Percentiles rank a stretch among this genome's conserved stretches.
Evolutionary conservation across 169 alveolate species (phyloP).

Genomic region (Cyclospora cayetanensis): DNA sequence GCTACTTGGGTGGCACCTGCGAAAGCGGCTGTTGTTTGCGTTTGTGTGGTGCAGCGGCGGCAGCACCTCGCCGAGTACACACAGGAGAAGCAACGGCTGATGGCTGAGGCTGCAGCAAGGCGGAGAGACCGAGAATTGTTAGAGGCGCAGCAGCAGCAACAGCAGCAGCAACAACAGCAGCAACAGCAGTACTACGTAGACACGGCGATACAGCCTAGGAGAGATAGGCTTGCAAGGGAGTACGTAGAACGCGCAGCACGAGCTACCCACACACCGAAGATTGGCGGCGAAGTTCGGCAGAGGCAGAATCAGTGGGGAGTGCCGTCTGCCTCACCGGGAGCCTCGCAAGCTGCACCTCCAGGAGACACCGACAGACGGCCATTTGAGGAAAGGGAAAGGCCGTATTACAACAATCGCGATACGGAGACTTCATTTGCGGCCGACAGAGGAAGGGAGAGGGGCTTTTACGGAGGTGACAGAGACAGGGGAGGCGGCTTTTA

Average conservation of each 20-base stretch:
- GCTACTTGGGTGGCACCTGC: neutral
- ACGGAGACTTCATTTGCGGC: too few relatives aligned
- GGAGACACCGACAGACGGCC: too few relatives aligned
- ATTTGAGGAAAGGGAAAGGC: too few relatives aligned
- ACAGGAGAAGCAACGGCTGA: conserved; percentile 46
- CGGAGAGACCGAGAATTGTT: neutral
- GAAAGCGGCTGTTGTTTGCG: neutral
- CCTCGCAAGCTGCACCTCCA: neutral
- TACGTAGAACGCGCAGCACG: conserved; percentile 35
- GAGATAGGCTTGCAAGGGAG: conserved; percentile 16
- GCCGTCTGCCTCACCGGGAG: neutral
- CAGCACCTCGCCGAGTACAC: conserved; percentile 28
- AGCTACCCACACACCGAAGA: neutral
- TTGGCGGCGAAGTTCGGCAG: neutral
- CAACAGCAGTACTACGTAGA: conserved; percentile 42
- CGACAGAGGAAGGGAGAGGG: too few relatives aligned
- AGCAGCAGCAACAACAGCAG: neutral
- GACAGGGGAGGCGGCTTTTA: too few relatives aligned
- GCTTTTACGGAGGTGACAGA: too few relatives aligned
- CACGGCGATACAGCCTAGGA: conserved; percentile 22
- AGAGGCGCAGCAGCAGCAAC: neutral
- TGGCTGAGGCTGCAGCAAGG: neutral
- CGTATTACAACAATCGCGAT: too few relatives aligned
- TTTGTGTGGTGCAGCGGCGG: conserved; percentile 2
- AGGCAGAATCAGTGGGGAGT: neutral